Evolutionary conservation across 345 rosid species (phyloP).

Genomic region (Syzygium oleosum): DNA sequence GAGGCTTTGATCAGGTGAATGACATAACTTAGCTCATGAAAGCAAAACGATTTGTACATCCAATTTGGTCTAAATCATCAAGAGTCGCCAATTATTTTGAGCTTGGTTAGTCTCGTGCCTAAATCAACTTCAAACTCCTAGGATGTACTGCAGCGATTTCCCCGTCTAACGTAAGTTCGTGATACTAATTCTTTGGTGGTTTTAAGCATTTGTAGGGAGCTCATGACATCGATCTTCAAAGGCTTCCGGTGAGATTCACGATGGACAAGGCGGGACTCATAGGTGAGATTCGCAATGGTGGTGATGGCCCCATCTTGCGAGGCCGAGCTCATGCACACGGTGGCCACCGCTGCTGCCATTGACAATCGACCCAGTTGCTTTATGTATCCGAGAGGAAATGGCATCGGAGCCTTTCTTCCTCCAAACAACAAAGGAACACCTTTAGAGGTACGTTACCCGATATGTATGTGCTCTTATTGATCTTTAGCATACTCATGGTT

Average conservation of each 20-base stretch:
- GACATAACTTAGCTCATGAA: too few relatives aligned
- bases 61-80: background rate
- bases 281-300: conserved; percentile 37
- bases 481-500: background rate
- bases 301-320: conserved; percentile 52
- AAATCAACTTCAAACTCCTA: background rate
- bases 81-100: too few relatives aligned
- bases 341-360: conserved; percentile 45
- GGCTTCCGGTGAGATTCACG: conserved; percentile 45
- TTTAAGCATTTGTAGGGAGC: conserved; percentile 16
- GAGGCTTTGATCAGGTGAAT: conserved; percentile 42
- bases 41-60: background rate
- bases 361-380: conserved; percentile 46
- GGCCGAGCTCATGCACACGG: conserved; percentile 48
- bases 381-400: conserved; percentile 46
- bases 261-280: conserved; percentile 37
- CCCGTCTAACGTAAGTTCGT: background rate
- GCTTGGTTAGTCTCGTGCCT: too few relatives aligned
- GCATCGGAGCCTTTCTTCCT: conserved; percentile 29
- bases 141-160: background rate
- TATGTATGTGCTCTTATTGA: background rate
- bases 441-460: conserved; percentile 16
- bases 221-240: conserved; percentile 51
- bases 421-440: conserved; percentile 37
- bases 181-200: too few relatives aligned